Evolutionary conservation across 257 asterid genomes (phyloP).

Genomic region (Ilex asprella): DNA sequence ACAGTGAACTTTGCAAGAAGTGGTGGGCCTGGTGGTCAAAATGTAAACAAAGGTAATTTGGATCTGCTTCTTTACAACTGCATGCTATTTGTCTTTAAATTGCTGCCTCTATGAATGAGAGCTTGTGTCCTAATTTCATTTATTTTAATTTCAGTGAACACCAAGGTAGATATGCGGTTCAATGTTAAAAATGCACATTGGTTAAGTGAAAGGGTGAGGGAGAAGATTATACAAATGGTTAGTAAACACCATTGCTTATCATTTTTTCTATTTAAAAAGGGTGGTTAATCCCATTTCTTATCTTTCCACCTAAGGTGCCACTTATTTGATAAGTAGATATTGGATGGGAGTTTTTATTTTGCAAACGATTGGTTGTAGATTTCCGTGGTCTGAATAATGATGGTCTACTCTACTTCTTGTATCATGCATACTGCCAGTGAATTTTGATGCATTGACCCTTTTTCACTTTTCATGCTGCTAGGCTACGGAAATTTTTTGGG

Average conservation of each 20-base stretch:
- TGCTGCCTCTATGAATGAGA: no score
- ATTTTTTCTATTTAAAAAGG: not conserved
- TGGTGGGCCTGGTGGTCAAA: conserved; percentile 94
- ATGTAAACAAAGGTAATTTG: conserved; percentile 72
- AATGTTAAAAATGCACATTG: conserved; percentile 70
- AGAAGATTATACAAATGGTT: conserved; percentile 84
- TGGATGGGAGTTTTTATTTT: no score
- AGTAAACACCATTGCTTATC: conserved; percentile 16
- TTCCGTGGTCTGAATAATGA: not conserved
- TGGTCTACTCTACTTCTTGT: not conserved
- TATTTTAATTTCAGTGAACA: conserved; percentile 42
- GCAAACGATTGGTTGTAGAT: no score
- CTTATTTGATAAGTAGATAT: no score
- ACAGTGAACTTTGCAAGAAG: conserved; percentile 76
- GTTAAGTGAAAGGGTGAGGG: conserved; percentile 75
- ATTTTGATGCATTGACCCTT: no score
- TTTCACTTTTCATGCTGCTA: not conserved
- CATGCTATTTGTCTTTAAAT: not conserved
- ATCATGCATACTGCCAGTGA: no score
- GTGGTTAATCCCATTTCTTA: no score
- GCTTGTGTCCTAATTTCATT: not conserved
- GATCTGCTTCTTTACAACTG: conserved; percentile 1
- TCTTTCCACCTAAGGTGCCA: no score
- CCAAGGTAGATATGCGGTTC: conserved; percentile 98
- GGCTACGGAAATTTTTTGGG: no score